phyloP scores from a whole-genome alignment of 495 filamentous ascomycete genomes.

The Neurospora africana region DNA sequence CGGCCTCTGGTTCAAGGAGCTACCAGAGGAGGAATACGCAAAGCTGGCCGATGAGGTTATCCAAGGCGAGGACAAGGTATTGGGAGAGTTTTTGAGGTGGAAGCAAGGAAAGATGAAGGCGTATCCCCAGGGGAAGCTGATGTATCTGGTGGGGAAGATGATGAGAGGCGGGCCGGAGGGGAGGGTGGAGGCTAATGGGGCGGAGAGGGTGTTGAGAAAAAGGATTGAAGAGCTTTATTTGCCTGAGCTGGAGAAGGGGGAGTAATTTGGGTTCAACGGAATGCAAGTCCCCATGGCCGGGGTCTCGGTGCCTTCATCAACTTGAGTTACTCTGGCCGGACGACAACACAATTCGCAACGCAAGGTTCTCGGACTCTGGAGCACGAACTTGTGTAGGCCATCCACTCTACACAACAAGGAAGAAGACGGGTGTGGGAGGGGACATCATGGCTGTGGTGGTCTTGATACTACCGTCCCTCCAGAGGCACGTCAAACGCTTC shows the following conservation, averaged over 20 bases:
- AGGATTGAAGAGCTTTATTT: slow-evolving; percentile 11
- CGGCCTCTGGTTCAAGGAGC: slow-evolving; percentile 52
- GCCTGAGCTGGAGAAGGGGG: not conserved
- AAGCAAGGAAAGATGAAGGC: slow-evolving; percentile 31
- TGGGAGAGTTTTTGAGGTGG: slow-evolving; percentile 58
- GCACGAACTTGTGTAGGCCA: not conserved
- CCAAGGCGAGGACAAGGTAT: slow-evolving; percentile 45
- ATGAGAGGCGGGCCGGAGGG: slow-evolving; percentile 67
- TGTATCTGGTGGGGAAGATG: slow-evolving; percentile 87
- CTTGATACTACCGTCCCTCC: not conserved
- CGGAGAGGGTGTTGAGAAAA: slow-evolving; percentile 52
- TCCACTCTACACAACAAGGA: not conserved
- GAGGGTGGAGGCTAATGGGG: slow-evolving; percentile 63
- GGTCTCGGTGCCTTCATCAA: not conserved
- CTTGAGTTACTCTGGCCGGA: not conserved
- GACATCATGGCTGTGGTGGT: not conserved
- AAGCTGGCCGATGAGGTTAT: slow-evolving; percentile 42
- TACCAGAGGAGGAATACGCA: slow-evolving; percentile 50
- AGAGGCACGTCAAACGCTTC: not conserved
- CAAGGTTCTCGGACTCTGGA: not conserved
- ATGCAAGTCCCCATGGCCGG: not conserved
- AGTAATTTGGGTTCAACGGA: not conserved
- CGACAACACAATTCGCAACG: not conserved
- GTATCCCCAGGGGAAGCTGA: slow-evolving; percentile 58
- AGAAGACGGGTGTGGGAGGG: not conserved